phyloP scores from a whole-genome alignment of 495 filamentous ascomycete genomes.

The Hypoxylon perforatum region DNA sequence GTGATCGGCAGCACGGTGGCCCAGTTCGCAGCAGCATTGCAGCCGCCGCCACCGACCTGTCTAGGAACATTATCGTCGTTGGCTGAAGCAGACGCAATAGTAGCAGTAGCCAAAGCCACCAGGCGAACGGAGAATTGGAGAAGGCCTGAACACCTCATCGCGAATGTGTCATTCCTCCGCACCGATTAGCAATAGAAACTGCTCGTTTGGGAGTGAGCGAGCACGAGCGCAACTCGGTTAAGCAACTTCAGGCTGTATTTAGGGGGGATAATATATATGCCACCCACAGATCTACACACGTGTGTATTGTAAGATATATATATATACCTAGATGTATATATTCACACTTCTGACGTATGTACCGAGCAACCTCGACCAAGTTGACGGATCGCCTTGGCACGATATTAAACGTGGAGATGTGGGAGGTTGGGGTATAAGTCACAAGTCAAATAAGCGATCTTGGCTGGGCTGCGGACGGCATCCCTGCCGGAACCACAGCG shows the following conservation, averaged over 20 bases:
- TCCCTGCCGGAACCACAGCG: constrained; percentile 19
- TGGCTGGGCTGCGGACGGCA: constrained; percentile 3
- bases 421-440: constrained; percentile 28
- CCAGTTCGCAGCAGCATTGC: constrained; percentile 37
- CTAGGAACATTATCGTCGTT: constrained; percentile 7
- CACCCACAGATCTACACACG: constrained; percentile 11
- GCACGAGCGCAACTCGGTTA: background rate
- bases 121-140: constrained; percentile 31
- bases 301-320: background rate
- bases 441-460: constrained; percentile 2
- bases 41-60: constrained; percentile 20
- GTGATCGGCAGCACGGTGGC: constrained; percentile 35
- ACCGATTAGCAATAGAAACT: constrained; percentile 24
- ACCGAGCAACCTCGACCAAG: constrained; percentile 17
- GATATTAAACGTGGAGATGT: background rate
- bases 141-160: constrained; percentile 36
- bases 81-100: constrained; percentile 17
- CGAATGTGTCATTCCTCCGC: constrained; percentile 20
- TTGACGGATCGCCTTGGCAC: constrained; percentile 21
- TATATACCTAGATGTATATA: background rate
- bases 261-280: constrained; percentile 34
- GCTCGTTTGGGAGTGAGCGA: constrained; percentile 30
- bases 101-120: constrained; percentile 17
- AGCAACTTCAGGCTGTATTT: constrained; percentile 31
- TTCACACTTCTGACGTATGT: constrained; percentile 5